Evolutionary conservation across 2,329 filamentous ascomycete genomes (phyloP), one percentile per base, ranked within the genome.

Genomic region (Parafenestella ontariensis): DNA sequence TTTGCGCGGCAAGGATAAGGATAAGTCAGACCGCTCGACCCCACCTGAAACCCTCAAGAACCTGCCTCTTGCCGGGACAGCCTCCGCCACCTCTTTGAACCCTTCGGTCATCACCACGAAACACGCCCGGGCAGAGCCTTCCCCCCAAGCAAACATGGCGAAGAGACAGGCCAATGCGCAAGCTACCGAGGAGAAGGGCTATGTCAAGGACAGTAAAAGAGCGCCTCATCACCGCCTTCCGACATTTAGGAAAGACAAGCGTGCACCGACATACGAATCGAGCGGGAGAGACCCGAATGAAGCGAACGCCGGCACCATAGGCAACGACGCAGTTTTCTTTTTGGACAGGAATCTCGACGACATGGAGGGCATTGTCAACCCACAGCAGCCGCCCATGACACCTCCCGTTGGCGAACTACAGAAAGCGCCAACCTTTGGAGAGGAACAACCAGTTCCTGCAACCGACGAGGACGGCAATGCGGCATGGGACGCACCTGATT

Each of bases 401-500:
- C 90, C 91, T 1, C 87, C 91, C 5, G 70, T 70, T 11, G 73
- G 71, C 20, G 79, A 81, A 6, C 69, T 78, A n/a, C 75, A 74
- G 49, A 70, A 72, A 28, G 50, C 59, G 24, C 71, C 88, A 86
- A 62, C 72, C 62, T 82, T 62, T 76, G 72, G 76, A 9, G 72
- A 77, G 17, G 66, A 62, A 42, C 61, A 57, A 23, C 26, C 55
- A 15, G 71, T 75, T 23, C 64, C 64, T 5, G 58, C 49, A 50
- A 59, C 67, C 20, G 74, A 77, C 31, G 75, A 78, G 45, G 77
- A 72, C 24, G 56, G 59, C 6, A 60, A 46, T 34, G 87, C 88
- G 1, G 86, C 86, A 3, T 99, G 94, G 94, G 91, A 96, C 74
- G 93, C 93, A 3, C 94, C 95, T 1, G 94, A 98, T 74, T 97